A percentile compares a stretch with the other conserved stretches of the same genome.
Conservation (phyloP, 2,329 filamentous ascomycete species). For the Cladobotryum mycophilum region DNA sequence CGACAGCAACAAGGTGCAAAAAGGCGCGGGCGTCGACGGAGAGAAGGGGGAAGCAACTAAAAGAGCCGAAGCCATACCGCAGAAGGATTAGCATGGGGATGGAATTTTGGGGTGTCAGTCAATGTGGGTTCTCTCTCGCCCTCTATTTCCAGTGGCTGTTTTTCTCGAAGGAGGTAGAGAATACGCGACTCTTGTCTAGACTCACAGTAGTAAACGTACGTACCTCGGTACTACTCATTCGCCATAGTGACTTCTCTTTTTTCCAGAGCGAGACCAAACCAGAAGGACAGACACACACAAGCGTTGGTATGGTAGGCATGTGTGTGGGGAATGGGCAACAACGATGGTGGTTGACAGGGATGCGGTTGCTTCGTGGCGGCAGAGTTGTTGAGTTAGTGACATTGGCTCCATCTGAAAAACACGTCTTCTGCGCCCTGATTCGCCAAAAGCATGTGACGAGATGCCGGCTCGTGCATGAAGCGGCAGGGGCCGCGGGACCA, state of each 20-base stretch:
- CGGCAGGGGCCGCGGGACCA: conserved; percentile 41
- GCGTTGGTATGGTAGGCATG: not conserved
- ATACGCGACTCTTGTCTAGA: not conserved
- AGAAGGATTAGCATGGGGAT: not conserved
- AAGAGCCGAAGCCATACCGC: not conserved
- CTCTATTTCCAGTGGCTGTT: conserved; percentile 1
- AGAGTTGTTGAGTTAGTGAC: conserved; percentile 9
- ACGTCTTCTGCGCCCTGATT: conserved; percentile 27
- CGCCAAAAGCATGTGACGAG: conserved; percentile 37
- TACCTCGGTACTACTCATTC: not conserved
- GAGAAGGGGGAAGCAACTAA: not conserved
- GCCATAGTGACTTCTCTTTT: not conserved
- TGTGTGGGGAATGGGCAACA: not conserved
- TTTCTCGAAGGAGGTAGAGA: not conserved
- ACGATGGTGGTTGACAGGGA: not conserved
- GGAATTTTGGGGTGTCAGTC: not conserved
- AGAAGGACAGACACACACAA: not conserved
- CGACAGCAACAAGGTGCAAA: not conserved
- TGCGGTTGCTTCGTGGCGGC: conserved; percentile 11
- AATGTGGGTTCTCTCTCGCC: not conserved
- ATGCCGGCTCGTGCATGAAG: conserved; percentile 37
- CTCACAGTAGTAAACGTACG: not conserved
- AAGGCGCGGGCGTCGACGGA: not conserved
- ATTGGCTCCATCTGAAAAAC: conserved; percentile 2
- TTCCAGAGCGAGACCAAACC: conserved; percentile 2